phyloP scores from a whole-genome alignment of 1,284 basidiomycete species.

The Rhodotorula sp. region DNA sequence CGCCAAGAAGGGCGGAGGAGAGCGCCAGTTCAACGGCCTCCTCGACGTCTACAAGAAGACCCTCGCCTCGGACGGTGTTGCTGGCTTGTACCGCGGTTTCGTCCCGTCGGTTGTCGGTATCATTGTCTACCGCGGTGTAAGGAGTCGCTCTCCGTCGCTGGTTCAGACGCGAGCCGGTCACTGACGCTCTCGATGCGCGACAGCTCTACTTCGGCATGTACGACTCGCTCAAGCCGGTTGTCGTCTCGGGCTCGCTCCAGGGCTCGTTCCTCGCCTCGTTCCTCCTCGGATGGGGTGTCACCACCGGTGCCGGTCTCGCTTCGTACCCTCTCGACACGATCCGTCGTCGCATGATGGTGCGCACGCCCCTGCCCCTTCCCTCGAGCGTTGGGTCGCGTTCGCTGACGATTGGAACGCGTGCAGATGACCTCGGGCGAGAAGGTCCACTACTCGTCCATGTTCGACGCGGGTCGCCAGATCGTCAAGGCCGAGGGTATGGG shows the following conservation, averaged over 20 bases:
- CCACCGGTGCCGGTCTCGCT: constrained; percentile 90
- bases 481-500: constrained; percentile 80
- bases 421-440: constrained; percentile 63
- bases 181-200: constrained; percentile 58
- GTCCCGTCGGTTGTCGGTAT: constrained; percentile 92
- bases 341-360: constrained; percentile 62
- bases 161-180: background rate
- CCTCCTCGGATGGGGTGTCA: constrained; percentile 66
- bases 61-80: constrained; percentile 58
- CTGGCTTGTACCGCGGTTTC: constrained; percentile 82
- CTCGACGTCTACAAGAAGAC: constrained; percentile 94
- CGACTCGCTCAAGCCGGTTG: constrained; percentile 85
- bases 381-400: no score
- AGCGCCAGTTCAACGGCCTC: constrained; percentile 91
- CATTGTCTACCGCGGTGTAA: constrained; percentile 90
- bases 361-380: no score
- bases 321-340: constrained; percentile 94
- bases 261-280: constrained; percentile 90
- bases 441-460: constrained; percentile 64
- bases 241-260: constrained; percentile 81
- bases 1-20: constrained; percentile 65
- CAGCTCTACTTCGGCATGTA: constrained; percentile 63
- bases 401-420: no score
- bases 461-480: constrained; percentile 66
- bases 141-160: constrained; percentile 44